These are phyloP conservation scores for Cicer cuneatum DNA, from an alignment of 306 rosid genomes.

Conservation along the genomic window DNA sequence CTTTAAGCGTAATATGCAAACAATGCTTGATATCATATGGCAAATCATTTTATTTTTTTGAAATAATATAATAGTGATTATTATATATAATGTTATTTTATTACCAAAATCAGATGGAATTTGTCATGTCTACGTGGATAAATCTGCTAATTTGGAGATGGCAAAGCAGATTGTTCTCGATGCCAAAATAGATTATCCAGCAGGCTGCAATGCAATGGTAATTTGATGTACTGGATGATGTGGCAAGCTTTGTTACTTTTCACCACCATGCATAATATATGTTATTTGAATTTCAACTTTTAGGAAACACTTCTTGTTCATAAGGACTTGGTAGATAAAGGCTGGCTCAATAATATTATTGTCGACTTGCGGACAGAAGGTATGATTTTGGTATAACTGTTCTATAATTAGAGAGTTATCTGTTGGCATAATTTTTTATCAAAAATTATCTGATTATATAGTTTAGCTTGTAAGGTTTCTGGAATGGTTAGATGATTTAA, in stretches of 20 bases:
- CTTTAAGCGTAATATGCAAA: conserved; percentile 32
- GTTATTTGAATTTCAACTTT: conserved; percentile 43
- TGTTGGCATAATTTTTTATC: neutral
- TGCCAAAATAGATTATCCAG: conserved; percentile 95
- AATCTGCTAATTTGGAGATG: conserved; percentile 89
- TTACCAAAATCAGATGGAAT: conserved; percentile 82
- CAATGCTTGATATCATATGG: conserved; percentile 35
- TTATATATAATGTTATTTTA: conserved; percentile 37
- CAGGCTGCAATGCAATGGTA: conserved; percentile 99
- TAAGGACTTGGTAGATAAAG: conserved; percentile 61
- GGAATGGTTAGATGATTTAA: conserved; percentile 6
- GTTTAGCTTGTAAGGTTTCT: conserved; percentile 28
- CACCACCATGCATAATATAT: conserved; percentile 15
- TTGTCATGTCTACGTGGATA: conserved; percentile 92
- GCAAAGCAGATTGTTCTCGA: conserved; percentile 79
- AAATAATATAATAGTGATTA: conserved; percentile 31
- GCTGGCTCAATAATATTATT: conserved; percentile 63
- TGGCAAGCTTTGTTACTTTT: conserved; percentile 34
- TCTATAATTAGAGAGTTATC: conserved; percentile 4
- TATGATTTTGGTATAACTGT: conserved; percentile 43
- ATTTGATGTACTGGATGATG: conserved; percentile 20
- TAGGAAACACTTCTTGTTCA: conserved; percentile 99
- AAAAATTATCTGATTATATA: neutral
- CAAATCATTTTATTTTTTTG: conserved; percentile 6
- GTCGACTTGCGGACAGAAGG: conserved; percentile 80